These are phyloP conservation scores for Castanospermum australe DNA, from an alignment of 306 rosid species.

Conservation along the genomic window DNA sequence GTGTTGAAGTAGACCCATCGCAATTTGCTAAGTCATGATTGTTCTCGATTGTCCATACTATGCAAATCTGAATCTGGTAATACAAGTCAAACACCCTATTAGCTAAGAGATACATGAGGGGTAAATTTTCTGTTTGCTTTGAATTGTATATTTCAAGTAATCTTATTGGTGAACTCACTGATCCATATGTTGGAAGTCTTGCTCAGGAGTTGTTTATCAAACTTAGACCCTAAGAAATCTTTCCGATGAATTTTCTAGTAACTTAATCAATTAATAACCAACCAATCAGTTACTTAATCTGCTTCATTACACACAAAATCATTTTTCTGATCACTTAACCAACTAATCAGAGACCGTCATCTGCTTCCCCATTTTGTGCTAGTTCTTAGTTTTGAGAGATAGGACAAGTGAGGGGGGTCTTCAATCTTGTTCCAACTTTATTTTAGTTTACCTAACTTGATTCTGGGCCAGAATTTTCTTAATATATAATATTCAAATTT, in stretches of 20 bases:
- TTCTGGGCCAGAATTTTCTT: not conserved
- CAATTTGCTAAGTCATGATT: not conserved
- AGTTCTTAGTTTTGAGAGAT: conserved; percentile 3
- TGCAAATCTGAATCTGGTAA: conserved; percentile 1
- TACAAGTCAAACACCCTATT: conserved; percentile 16
- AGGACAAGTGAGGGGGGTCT: not conserved
- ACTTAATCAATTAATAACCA: conserved; percentile 27
- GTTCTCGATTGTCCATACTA: not conserved
- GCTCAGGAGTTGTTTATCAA: conserved; percentile 61
- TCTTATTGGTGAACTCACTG: conserved; percentile 29
- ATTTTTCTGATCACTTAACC: conserved; percentile 30
- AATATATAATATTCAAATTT: conserved; percentile 16
- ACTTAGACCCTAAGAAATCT: conserved; percentile 58
- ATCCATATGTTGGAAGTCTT: conserved; percentile 19
- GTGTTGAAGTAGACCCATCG: conserved; percentile 1
- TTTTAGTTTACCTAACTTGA: conserved; percentile 28
- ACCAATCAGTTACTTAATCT: conserved; percentile 37
- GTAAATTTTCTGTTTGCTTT: not conserved
- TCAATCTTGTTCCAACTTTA: conserved; percentile 15
- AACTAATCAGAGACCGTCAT: conserved; percentile 17
- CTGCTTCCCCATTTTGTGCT: conserved; percentile 16
- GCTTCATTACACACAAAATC: conserved; percentile 7
- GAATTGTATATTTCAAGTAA: conserved; percentile 3
- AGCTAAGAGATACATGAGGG: not conserved
- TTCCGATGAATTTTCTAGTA: not conserved